Percentiles rank a stretch among this genome's conserved stretches.
phyloP scores from a whole-genome alignment of 768 basidiomycete genomes.

The Zangia roseola region DNA sequence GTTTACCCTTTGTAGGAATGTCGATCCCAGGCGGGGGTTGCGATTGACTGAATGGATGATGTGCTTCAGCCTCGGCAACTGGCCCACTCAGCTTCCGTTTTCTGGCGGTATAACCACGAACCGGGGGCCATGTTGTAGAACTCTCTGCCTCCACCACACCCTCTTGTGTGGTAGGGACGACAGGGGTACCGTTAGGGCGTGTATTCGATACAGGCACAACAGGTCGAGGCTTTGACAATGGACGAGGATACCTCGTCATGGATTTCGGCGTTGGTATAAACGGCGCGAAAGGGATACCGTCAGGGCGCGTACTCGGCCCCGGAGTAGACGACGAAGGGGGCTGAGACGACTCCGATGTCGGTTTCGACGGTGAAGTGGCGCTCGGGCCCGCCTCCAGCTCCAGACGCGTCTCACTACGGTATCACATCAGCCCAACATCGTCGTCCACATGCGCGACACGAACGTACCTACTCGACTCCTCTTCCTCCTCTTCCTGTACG shows the following conservation, averaged over 20 bases:
- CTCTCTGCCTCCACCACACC: slow-evolving; percentile 7
- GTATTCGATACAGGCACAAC: not conserved
- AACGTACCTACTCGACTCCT: slow-evolving; percentile 5
- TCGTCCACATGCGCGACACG: not conserved
- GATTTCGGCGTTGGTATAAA: too few species aligned
- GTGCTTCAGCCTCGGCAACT: not conserved
- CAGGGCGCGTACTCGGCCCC: not conserved
- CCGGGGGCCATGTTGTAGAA: slow-evolving; percentile 13
- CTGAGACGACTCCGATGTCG: not conserved
- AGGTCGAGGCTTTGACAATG: not conserved
- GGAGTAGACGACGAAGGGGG: not conserved
- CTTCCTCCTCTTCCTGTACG: not conserved
- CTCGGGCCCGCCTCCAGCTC: not conserved
- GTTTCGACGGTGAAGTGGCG: not conserved
- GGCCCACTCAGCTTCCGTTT: not conserved
- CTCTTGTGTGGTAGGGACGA: not conserved
- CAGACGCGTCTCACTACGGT: slow-evolving; percentile 2
- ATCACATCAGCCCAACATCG: not conserved
- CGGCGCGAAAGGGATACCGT: not conserved
- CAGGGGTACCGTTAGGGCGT: not conserved
- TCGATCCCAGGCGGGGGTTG: not conserved
- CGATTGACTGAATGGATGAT: slow-evolving; percentile 19
- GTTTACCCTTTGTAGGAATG: not conserved
- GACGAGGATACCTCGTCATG: not conserved
- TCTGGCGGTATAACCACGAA: slow-evolving; percentile 6